These are phyloP conservation scores for Papiliotrema fonsecae DNA, from an alignment of 1,284 basidiomycete genomes.

Conservation along the genomic window DNA sequence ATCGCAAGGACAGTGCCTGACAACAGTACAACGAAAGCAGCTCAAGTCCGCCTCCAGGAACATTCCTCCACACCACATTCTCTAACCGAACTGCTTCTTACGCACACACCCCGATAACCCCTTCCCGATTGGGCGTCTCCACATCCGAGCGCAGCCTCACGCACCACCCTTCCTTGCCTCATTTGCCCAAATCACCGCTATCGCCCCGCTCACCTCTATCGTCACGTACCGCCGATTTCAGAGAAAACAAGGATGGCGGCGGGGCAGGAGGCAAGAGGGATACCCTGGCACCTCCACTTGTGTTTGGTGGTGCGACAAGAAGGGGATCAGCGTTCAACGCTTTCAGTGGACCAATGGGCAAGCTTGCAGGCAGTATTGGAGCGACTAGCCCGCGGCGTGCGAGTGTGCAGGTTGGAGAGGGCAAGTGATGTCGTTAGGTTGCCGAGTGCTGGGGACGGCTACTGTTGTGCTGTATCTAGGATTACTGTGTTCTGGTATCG, in stretches of 20 bases:
- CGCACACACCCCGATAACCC: constrained; percentile 11
- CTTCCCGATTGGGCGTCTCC: constrained; percentile 8
- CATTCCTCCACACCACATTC: constrained; percentile 27
- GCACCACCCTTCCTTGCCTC: constrained; percentile 5
- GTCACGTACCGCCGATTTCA: not conserved
- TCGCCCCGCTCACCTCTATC: constrained; percentile 3
- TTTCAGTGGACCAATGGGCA: constrained; percentile 28
- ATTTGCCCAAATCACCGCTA: not conserved
- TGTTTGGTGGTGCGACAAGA: not conserved
- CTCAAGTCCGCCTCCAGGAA: constrained; percentile 19
- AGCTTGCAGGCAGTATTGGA: not conserved
- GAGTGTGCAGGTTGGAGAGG: not conserved
- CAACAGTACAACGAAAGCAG: constrained; percentile 23
- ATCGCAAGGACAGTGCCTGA: not conserved
- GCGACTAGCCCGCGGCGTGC: not conserved
- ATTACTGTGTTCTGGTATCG: too few relatives aligned
- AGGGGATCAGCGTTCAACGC: constrained; percentile 11
- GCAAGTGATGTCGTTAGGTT: too few relatives aligned
- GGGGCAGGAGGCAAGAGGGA: not conserved
- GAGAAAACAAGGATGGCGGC: not conserved
- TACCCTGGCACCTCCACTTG: not conserved
- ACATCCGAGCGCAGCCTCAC: not conserved
- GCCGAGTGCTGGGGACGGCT: too few relatives aligned
- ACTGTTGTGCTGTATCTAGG: too few relatives aligned
- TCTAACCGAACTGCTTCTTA: constrained; percentile 2